A percentile compares a stretch with the other conserved stretches of the same genome.
Conservation (phyloP, 352 stramenopile genomes). For the Labyrinthula sp. region DNA sequence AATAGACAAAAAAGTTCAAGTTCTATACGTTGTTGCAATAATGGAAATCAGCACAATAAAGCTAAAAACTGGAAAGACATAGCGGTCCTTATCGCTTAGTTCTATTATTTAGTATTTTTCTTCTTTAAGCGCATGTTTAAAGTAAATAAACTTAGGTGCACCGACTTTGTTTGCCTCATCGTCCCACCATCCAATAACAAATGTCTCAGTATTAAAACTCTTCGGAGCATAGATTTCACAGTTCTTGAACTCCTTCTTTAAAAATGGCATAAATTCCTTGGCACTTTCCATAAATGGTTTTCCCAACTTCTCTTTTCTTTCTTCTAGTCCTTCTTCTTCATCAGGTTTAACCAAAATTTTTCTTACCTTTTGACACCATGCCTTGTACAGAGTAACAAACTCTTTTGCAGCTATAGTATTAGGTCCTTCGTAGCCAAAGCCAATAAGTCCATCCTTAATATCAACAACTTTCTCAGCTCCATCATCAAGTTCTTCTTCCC, state of each 20-base stretch:
- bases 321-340: conserved; percentile 14
- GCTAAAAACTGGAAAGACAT: too few species aligned
- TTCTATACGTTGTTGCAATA: too few species aligned
- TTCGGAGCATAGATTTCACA: conserved; percentile 27
- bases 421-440: conserved; percentile 26
- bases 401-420: conserved; percentile 17
- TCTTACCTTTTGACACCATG: conserved; percentile 17
- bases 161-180: conserved; percentile 25
- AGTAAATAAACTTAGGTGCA: conserved; percentile 29
- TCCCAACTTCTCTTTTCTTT: conserved; percentile 24
- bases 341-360: too few species aligned
- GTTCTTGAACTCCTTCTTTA: conserved; percentile 29
- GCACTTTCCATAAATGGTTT: conserved; percentile 12
- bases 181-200: conserved; percentile 23
- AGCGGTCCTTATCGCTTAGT: too few species aligned
- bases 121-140: conserved; percentile 17
- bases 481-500: conserved; percentile 15
- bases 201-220: conserved; percentile 5
- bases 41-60: too few species aligned
- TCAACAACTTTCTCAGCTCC: conserved; percentile 22
- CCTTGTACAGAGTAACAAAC: conserved; percentile 28
- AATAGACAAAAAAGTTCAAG: too few species aligned
- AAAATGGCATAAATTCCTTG: conserved; percentile 18
- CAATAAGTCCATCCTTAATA: conserved; percentile 18
- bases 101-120: conserved; percentile 30